Base-by-base conservation (phyloP, 2,329 filamentous ascomycete genomes). In the Monosporascus sp. region DNA sequence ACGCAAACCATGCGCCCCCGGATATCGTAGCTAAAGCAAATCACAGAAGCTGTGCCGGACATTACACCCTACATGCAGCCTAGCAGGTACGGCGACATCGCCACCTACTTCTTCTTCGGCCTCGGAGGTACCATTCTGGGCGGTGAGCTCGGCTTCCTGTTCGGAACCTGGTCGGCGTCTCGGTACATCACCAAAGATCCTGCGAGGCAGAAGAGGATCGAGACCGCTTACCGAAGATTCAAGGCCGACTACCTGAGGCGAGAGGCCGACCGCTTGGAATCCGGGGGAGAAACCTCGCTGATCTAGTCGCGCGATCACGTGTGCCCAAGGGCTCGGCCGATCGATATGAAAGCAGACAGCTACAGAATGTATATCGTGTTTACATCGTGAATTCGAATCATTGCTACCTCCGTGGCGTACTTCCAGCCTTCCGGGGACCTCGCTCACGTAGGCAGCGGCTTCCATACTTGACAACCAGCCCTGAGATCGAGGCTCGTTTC, bases 21-120 rank as follows among this genome's bases (percentile, higher is more conserved):
- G 45, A 2, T 15, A 25, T 27, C 3, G 22, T 38, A 27, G 38
- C 49, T 56, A 35, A 57, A 35, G 17, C 38, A 4, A 3, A 3
- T 5, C 31, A 44, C 60, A 83, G 83, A 86, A 62, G 63, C 77
- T 0, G 70, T 88, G 1, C 85, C 86, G 0, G 83, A 88, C 59
- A 69, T 88, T 37, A 81, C 80, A 0, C 75, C 76, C 0, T 62
- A 82, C 38, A 59, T 88, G 41, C 75, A 78, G 45, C 85, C 85
- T 0, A 81, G 79, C 2, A 72, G 72, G 1, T 62, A 80, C 48
- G 83, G 83, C 15, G 85, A 88, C 57, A 64, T 83, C 27, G 79
- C 81, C 3, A 81, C 85, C 0, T 87, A 85, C 62, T 78, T 80
- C 56, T 79, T 88, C 62, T 83, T 87, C 47, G 77, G 78, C 0